phyloP scores from a whole-genome alignment of 1,139 yeast species.

The Saccharomycopsis phalli region DNA sequence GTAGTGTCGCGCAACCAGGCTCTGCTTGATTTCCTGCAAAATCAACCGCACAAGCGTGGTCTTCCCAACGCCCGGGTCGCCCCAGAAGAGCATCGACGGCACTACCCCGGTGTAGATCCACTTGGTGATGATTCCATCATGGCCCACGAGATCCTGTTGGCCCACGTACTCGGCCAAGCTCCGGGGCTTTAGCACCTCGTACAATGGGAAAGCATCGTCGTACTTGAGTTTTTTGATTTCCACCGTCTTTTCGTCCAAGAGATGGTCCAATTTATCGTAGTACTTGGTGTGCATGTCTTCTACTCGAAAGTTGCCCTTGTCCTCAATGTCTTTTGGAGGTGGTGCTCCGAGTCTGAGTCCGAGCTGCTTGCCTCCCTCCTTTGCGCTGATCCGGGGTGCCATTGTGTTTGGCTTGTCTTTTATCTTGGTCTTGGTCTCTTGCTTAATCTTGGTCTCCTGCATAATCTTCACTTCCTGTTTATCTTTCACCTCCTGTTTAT shows the following conservation, averaged over 20 bases:
- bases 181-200: constrained; percentile 77
- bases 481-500: background rate
- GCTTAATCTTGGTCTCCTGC: background rate
- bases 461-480: background rate
- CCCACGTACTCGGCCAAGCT: constrained; percentile 74
- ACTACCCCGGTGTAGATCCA: constrained; percentile 51
- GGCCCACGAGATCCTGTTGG: constrained; percentile 73
- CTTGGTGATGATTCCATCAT: constrained; percentile 60
- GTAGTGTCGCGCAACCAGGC: constrained; percentile 29
- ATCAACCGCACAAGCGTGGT: constrained; percentile 58
- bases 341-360: constrained; percentile 7
- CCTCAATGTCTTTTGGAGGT: background rate
- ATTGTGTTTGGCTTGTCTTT: background rate
- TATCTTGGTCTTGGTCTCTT: background rate
- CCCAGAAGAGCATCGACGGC: constrained; percentile 92
- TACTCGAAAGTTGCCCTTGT: constrained; percentile 9
- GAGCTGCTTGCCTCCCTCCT: constrained; percentile 6
- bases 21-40: constrained; percentile 13
- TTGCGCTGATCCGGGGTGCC: constrained; percentile 6
- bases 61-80: constrained; percentile 93
- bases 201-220: constrained; percentile 59
- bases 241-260: constrained; percentile 22
- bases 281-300: constrained; percentile 3
- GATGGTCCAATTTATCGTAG: constrained; percentile 18
- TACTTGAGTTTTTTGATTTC: constrained; percentile 34